Evolutionary conservation across 1,139 yeast genomes (phyloP).

Genomic region (Hansenula anomala): DNA sequence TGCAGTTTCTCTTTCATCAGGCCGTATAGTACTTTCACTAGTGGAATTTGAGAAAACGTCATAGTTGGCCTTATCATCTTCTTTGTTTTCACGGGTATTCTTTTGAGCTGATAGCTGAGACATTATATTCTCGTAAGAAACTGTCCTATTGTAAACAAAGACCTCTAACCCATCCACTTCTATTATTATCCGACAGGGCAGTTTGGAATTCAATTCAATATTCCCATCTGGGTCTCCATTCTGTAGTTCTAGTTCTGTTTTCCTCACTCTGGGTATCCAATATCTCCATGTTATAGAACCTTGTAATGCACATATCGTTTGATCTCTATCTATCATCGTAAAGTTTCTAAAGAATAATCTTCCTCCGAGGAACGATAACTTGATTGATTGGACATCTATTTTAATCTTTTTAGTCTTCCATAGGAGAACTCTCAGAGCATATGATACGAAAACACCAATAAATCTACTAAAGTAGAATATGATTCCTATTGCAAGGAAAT

Average conservation of each 20-base stretch:
- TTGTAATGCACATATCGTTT: constrained; percentile 62
- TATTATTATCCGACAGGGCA: constrained; percentile 58
- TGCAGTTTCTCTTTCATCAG: constrained; percentile 3
- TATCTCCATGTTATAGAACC: constrained; percentile 86
- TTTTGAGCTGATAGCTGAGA: constrained; percentile 33
- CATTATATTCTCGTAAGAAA: constrained; percentile 67
- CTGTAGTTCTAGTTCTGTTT: constrained; percentile 39
- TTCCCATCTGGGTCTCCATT: constrained; percentile 23
- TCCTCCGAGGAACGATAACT: constrained; percentile 78
- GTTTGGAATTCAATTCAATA: constrained; percentile 32
- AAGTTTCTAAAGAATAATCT: constrained; percentile 73
- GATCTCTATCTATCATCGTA: constrained; percentile 64
- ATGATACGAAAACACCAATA: constrained; percentile 58
- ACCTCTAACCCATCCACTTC: constrained; percentile 75
- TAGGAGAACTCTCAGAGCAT: constrained; percentile 44
- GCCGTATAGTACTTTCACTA: constrained; percentile 7
- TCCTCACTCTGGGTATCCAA: constrained; percentile 62
- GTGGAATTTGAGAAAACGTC: constrained; percentile 20
- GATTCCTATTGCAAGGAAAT: constrained; percentile 57
- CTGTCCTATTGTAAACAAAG: constrained; percentile 73
- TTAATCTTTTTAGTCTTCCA: constrained; percentile 60
- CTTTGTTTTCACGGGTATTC: constrained; percentile 2
- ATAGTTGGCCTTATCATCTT: constrained; percentile 19
- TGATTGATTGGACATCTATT: constrained; percentile 65
- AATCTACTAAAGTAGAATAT: constrained; percentile 75